Percentiles rank a stretch among this genome's conserved stretches.
phyloP scores from a whole-genome alignment of 2,329 filamentous ascomycete species.

The Endothia cerciana region DNA sequence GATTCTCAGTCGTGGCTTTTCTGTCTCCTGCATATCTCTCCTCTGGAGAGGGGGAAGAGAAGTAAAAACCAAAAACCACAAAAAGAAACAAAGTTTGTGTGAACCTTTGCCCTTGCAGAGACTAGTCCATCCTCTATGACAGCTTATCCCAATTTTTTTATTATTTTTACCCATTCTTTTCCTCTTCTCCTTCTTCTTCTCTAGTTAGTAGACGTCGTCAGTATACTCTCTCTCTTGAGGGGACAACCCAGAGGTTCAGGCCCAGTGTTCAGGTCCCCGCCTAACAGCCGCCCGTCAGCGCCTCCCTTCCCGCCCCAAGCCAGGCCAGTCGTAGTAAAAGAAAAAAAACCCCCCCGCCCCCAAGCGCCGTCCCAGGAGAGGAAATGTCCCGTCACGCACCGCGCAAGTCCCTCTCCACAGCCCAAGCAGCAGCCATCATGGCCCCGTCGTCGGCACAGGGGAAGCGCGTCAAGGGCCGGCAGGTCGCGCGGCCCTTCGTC shows the following conservation, averaged over 20 bases:
- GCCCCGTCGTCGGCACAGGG: conserved; percentile 61
- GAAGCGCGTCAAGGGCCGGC: conserved; percentile 67
- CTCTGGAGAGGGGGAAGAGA: too few relatives aligned
- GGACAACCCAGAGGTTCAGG: too few relatives aligned
- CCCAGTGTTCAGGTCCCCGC: too few relatives aligned
- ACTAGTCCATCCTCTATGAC: not conserved
- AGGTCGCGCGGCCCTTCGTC: conserved; percentile 69
- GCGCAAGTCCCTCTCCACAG: conserved; percentile 21
- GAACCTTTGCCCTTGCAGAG: too few relatives aligned
- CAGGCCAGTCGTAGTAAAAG: not conserved
- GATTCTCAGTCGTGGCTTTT: not conserved
- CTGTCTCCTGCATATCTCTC: conserved; percentile 2
- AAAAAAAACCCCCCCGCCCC: too few relatives aligned
- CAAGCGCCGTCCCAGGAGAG: conserved; percentile 14
- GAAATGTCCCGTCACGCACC: conserved; percentile 26
- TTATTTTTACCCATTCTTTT: not conserved
- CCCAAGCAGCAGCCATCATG: conserved; percentile 45
- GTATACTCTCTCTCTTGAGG: not conserved
- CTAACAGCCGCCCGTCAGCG: not conserved
- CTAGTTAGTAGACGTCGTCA: too few relatives aligned
- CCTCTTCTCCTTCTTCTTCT: too few relatives aligned
- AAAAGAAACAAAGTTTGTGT: too few relatives aligned
- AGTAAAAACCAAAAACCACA: too few relatives aligned
- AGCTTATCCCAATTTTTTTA: not conserved
- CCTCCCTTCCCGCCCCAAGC: not conserved